Evolutionary conservation across 2,329 filamentous ascomycete species (phyloP).

Genomic region (Byssoonygena ceratinophila): DNA sequence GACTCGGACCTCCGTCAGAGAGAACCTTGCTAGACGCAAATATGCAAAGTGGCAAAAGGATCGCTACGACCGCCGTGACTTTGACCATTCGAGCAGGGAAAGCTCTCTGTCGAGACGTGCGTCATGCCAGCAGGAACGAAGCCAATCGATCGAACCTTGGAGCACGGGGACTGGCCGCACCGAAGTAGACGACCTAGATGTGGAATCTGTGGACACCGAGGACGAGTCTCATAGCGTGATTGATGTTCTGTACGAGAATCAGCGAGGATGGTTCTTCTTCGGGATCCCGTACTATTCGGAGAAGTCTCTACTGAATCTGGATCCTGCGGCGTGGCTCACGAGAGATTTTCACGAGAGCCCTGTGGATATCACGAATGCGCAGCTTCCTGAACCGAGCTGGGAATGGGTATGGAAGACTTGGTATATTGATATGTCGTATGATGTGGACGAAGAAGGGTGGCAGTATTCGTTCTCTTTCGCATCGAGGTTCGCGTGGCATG

Average conservation of each 20-base stretch:
- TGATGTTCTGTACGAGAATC: constrained; percentile 91
- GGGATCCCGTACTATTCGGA: constrained; percentile 82
- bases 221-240: constrained; percentile 43
- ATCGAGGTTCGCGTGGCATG: constrained; percentile 71
- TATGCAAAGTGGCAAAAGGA: constrained; percentile 46
- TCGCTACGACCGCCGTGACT: constrained; percentile 35
- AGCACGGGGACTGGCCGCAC: constrained; percentile 2
- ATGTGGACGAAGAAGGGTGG: constrained; percentile 85
- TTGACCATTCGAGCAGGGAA: constrained; percentile 9
- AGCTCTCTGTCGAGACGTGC: constrained; percentile 5
- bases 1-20: constrained; percentile 30
- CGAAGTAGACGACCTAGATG: constrained; percentile 5
- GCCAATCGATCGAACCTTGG: neutral
- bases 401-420: constrained; percentile 69
- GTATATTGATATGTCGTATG: constrained; percentile 68
- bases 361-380: constrained; percentile 70
- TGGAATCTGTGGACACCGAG: constrained; percentile 14
- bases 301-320: constrained; percentile 72
- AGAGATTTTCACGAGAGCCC: constrained; percentile 45
- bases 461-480: constrained; percentile 87
- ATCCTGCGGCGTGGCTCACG: constrained; percentile 82
- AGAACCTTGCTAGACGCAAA: constrained; percentile 34
- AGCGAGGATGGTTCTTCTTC: constrained; percentile 81
- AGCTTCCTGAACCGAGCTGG: constrained; percentile 91
- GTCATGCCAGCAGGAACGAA: neutral